Base-by-base conservation (phyloP, 768 basidiomycete genomes). In the Mrakia hoshinonis region DNA sequence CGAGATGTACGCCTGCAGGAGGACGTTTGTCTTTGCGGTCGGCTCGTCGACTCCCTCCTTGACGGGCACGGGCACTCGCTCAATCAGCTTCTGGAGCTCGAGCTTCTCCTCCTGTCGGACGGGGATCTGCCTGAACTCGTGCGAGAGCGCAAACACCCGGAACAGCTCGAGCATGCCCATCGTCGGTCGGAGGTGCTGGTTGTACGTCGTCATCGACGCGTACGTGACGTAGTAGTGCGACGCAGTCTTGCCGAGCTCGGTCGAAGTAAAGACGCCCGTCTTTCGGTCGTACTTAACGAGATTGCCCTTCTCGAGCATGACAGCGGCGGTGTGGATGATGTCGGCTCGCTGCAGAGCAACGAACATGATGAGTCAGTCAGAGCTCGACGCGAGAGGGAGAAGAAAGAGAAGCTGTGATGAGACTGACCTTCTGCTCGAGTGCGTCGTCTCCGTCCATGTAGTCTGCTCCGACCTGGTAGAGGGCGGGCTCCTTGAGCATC, bases 21-120 rank as follows among this genome's bases (percentile, higher is more conserved):
- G 83, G 2, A 97, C 95, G 75, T 98, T 98, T 79, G 97, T 92
- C 81, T 99, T 99, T 10, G 96, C 90, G 0, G 92, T 89, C 0
- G 93, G 92, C 76, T 99, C 95, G 72, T 99, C 95, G 6, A 95
- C 92, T 64, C 87, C 84, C 80, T 99, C 96, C 80, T 98, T 98
- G 75, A 98, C 89, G 0, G 96, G 96, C 54, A 99, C 93, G 1
- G 95, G 95, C 0, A 98, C 95, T 1, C 92, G 85, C 77, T 99
- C 95, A 54, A 97, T 82, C 10, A 97, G 82, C 77, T 94, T 94
- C 5, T 87, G 85, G 20, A 96, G 83, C 76, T 98, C 94, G 4
- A 94, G 83, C 78, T 95, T 96, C 80, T 92, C 90, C 81, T 85
- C 78, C 63, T 78, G 75, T 70, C 77, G 75, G 4, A 78, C 91